A percentile compares a stretch with the other conserved stretches of the same genome.
Conservation (phyloP, 345 rosid genomes). For the Physaria fendleri region DNA sequence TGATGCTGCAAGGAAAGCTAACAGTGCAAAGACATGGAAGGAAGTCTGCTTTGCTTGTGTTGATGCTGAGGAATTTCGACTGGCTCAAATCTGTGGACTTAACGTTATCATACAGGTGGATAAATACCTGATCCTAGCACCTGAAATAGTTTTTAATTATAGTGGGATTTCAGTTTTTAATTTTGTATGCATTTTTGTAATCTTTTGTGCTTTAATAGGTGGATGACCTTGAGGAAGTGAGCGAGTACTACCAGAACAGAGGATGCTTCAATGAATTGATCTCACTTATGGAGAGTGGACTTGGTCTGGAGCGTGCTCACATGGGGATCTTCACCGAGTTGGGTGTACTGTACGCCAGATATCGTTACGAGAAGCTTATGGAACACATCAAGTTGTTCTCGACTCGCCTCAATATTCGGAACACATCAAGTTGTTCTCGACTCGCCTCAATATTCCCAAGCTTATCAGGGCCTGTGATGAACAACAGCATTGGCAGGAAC, state of each 20-base stretch:
- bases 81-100: conserved; percentile 97
- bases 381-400: conserved; percentile 98
- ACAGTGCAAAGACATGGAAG: conserved; percentile 99
- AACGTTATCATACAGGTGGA: conserved; percentile 85
- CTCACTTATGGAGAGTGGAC: conserved; percentile 99
- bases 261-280: conserved; percentile 96
- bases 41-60: conserved; percentile 99
- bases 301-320: conserved; percentile 96
- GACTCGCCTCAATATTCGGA: conserved; percentile 99
- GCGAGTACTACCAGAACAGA: conserved; percentile 96
- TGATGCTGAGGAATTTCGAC: conserved; percentile 95
- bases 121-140: conserved; percentile 1
- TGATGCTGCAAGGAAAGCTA: conserved; percentile 98
- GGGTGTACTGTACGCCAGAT: conserved; percentile 97
- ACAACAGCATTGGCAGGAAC: conserved; percentile 98
- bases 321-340: conserved; percentile 99
- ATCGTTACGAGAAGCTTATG: conserved; percentile 96
- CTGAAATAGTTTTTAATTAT: not conserved
- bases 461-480: conserved; percentile 98
- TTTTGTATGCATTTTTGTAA: conserved; percentile 9
- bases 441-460: conserved; percentile 97
- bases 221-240: conserved; percentile 96
- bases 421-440: conserved; percentile 94
- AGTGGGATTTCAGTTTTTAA: not conserved
- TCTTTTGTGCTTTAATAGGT: conserved; percentile 45